Evolutionary conservation across 1,139 yeast species (phyloP).

Genomic region (Candida frijolesensis): DNA sequence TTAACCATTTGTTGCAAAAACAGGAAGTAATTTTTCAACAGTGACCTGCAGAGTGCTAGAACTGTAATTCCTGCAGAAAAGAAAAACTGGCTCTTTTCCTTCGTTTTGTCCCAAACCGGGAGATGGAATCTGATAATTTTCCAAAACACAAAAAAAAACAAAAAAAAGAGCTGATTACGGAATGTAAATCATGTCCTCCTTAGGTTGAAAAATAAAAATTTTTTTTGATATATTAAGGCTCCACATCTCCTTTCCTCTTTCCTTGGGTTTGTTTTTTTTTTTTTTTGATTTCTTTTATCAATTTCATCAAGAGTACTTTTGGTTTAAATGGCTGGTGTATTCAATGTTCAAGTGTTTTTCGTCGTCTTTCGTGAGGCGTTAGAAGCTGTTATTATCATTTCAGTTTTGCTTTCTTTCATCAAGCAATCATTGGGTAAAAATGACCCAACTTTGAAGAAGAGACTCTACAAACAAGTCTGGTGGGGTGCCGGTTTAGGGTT

Average conservation of each 20-base stretch:
- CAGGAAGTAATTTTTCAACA: no score
- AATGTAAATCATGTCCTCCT: no score
- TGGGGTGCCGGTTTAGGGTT: slow-evolving; percentile 74
- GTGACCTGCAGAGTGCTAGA: no score
- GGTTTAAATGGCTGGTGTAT: slow-evolving; percentile 40
- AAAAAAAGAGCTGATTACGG: no score
- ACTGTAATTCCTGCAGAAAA: no score
- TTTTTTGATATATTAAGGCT: background rate
- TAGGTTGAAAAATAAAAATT: background rate
- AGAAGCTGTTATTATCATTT: slow-evolving; percentile 87
- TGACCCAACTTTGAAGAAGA: slow-evolving; percentile 58
- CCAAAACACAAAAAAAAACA: no score
- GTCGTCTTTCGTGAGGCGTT: slow-evolving; percentile 87
- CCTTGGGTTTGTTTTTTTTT: background rate
- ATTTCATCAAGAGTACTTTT: background rate
- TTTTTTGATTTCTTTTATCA: background rate
- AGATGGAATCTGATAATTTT: no score
- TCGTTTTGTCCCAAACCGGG: no score
- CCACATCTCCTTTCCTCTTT: background rate
- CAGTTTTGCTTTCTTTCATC: slow-evolving; percentile 86
- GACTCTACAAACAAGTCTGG: slow-evolving; percentile 75
- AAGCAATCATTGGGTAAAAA: slow-evolving; percentile 76
- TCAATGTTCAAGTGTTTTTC: slow-evolving; percentile 69
- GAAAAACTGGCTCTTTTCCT: no score
- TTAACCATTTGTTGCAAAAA: no score